Percentiles rank a stretch among this genome's conserved stretches.
Conservation (phyloP, 1,284 basidiomycete species). For the Apiotrichum domesticum region DNA sequence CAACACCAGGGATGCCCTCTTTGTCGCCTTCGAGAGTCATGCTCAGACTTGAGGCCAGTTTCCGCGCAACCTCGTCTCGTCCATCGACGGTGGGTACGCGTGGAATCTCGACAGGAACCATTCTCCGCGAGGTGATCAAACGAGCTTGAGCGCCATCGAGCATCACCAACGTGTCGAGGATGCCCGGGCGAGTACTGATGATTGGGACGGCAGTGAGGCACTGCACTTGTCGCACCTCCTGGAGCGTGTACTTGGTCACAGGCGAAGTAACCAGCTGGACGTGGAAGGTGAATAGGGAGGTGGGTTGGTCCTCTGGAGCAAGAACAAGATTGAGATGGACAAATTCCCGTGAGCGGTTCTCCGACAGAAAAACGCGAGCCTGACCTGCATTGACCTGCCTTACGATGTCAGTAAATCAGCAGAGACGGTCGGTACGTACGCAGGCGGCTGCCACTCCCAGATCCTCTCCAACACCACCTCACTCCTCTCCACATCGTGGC, state of each 20-base stretch:
- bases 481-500: slow-evolving; percentile 24
- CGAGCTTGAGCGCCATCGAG: slow-evolving; percentile 51
- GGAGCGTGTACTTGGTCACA: slow-evolving; percentile 35
- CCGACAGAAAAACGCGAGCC: slow-evolving; percentile 34
- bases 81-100: slow-evolving; percentile 25
- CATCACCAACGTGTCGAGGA: slow-evolving; percentile 64
- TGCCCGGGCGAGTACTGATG: slow-evolving; percentile 56
- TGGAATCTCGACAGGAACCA: slow-evolving; percentile 41
- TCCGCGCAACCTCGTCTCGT: slow-evolving; percentile 26
- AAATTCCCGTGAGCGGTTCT: slow-evolving; percentile 22
- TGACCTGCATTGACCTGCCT: no score
- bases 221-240: slow-evolving; percentile 38
- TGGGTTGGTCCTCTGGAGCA: slow-evolving; percentile 45
- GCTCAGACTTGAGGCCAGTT: slow-evolving; percentile 31
- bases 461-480: slow-evolving; percentile 39
- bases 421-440: slow-evolving; percentile 19
- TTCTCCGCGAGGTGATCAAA: slow-evolving; percentile 56
- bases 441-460: slow-evolving; percentile 29
- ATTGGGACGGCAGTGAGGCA: slow-evolving; percentile 56
- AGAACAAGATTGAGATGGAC: slow-evolving; percentile 50
- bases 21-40: slow-evolving; percentile 23
- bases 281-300: slow-evolving; percentile 53
- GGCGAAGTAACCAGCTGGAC: slow-evolving; percentile 44
- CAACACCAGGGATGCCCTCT: slow-evolving; percentile 1
- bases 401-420: no score